A percentile compares a stretch with the other conserved stretches of the same genome.
Evolutionary conservation across 2,329 filamentous ascomycete genomes (phyloP).

Genomic region (Diplocarpon mali): DNA sequence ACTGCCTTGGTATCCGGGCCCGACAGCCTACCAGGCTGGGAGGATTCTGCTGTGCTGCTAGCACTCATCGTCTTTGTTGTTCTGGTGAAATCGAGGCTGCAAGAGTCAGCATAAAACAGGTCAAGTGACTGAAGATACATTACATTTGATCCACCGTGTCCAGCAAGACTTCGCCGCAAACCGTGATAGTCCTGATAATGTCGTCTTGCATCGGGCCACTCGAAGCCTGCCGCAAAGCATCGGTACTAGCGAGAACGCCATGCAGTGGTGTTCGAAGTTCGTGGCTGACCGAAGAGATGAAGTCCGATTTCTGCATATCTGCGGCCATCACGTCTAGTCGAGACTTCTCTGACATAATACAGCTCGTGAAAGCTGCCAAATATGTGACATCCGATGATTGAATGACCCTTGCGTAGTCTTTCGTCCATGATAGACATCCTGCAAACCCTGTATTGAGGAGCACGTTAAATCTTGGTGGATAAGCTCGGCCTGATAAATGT

Average conservation of each 20-base stretch:
- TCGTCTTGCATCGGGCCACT: conserved; percentile 35
- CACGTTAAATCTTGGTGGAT: too few species aligned
- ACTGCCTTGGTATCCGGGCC: background rate
- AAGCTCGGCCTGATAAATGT: too few species aligned
- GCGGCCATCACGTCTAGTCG: conserved; percentile 33
- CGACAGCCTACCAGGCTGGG: background rate
- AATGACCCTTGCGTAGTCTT: conserved; percentile 1
- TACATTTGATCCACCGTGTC: conserved; percentile 41
- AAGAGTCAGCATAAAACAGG: conserved; percentile 27
- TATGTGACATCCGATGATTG: conserved; percentile 17
- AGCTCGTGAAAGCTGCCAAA: conserved; percentile 34
- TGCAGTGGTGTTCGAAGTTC: conserved; percentile 50
- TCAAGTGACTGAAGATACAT: conserved; percentile 23
- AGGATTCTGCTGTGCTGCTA: background rate
- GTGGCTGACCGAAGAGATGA: conserved; percentile 48
- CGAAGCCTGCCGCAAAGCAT: conserved; percentile 38
- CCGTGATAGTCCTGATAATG: conserved; percentile 35
- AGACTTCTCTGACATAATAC: conserved; percentile 45
- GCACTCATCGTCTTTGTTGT: conserved; percentile 8
- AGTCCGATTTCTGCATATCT: conserved; percentile 38
- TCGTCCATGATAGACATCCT: background rate
- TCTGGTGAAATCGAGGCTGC: conserved; percentile 26
- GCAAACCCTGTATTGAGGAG: background rate
- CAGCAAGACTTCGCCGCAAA: conserved; percentile 37
- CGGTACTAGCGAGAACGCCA: conserved; percentile 42